Base-by-base conservation (phyloP, 2,329 filamentous ascomycete genomes). In the Beauveria sp. region DNA sequence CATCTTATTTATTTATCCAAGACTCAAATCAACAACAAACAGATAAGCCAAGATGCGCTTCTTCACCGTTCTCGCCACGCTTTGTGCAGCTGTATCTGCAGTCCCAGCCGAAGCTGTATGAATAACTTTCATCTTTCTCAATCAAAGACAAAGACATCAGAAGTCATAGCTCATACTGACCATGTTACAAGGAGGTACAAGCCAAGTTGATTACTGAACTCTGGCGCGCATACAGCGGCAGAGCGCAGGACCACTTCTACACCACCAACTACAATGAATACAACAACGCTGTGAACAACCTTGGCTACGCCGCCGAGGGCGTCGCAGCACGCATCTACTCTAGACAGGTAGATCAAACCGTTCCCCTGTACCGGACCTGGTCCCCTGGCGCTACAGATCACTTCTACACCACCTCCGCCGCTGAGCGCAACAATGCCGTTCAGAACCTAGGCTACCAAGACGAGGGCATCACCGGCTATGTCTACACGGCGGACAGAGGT, bases 201-300 rank as follows among this genome's bases (percentile, higher is more conserved):
- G 26, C 37, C 16, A 55, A 57, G 41, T 1, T 1, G 3, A 9
- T 58, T 12, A 53, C 48, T 18, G 41, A 52, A 28, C 48, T 62
- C n/a, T 62, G 60, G 60, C 60, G 60, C 12, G 60, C 60, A 3
- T 62, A 62, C 55, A 62, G 60, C 30, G 48, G 40, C 28, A 37
- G n/a, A 1, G 55, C 55, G 3, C 7, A 24, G 1, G 60, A 62
- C 41, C 60, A 62, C 48, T 62, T 62, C 20, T 62, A 62, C 60
- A 62, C 60, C 20, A 58, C 55, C 12, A n/a, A 62, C 41, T 62
- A 48, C 30, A 24, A n/a, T 14, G 60, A 62, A 22, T 62, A 62
- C 41, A 58, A 58, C 48, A 62, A 62, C 10, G 60, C 60, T 18
- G 55, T 62, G 16, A 58, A 7, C 4, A 58, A 48, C 5, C 55